Percentiles rank a stretch among this genome's conserved stretches.
These are phyloP conservation scores for Lagenidium giganteum DNA, from an alignment of 352 stramenopile species.

Conservation along the genomic window DNA sequence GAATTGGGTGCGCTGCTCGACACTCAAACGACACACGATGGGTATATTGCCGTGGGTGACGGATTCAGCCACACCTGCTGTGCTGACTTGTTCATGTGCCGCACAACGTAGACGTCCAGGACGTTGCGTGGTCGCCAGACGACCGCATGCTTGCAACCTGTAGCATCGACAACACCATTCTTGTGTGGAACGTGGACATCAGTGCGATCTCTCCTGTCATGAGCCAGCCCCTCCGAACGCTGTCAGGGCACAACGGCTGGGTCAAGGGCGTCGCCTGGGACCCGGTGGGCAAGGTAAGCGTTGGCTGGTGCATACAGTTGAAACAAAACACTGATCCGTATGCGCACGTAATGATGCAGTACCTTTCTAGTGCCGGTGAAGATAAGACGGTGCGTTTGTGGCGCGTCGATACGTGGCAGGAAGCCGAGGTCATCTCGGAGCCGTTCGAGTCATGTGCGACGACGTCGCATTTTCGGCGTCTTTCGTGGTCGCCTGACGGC, in stretches of 20 bases:
- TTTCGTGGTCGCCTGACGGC: conserved; percentile 83
- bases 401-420: conserved; percentile 78
- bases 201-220: conserved; percentile 50
- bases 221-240: conserved; percentile 72
- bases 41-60: conserved; percentile 20
- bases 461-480: conserved; percentile 76
- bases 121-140: conserved; percentile 83
- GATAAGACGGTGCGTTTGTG: conserved; percentile 85
- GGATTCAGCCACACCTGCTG: background rate
- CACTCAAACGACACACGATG: conserved; percentile 83
- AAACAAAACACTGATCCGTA: background rate
- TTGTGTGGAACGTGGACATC: conserved; percentile 78
- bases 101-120: conserved; percentile 81
- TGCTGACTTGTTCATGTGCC: no score
- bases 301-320: background rate
- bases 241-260: conserved; percentile 78
- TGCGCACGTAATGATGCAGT: conserved; percentile 22
- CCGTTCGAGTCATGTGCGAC: conserved; percentile 76
- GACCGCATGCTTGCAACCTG: conserved; percentile 83
- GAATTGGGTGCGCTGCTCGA: conserved; percentile 79
- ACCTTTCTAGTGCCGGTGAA: conserved; percentile 80
- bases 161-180: conserved; percentile 86
- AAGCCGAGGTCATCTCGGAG: conserved; percentile 51
- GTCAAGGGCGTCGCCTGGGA: conserved; percentile 87
- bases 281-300: conserved; percentile 67